These are phyloP conservation scores for Tolypocladium endophyticum DNA, from an alignment of 2,329 filamentous ascomycete species.

Conservation along the genomic window DNA sequence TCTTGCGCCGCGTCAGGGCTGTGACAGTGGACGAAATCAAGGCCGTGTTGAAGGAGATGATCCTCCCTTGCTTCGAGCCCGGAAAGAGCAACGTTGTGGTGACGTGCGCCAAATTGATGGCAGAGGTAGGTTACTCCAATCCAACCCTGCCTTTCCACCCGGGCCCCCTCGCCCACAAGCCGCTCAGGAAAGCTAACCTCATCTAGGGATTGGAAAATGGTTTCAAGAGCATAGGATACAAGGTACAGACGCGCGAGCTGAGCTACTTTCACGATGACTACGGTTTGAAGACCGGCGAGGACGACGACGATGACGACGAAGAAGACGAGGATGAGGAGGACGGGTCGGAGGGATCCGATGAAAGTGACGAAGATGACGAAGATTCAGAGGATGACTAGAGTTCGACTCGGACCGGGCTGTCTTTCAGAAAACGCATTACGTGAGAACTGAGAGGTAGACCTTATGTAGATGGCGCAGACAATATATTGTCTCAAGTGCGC, in stretches of 20 bases:
- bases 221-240: conserved; percentile 68
- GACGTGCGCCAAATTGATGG: conserved; percentile 77
- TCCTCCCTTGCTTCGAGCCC: conserved; percentile 72
- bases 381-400: background rate
- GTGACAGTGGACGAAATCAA: conserved; percentile 71
- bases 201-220: conserved; percentile 61
- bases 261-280: conserved; percentile 85
- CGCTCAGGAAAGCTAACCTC: conserved; percentile 4
- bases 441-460: background rate
- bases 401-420: background rate
- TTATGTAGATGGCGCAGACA: background rate
- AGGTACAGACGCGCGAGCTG: conserved; percentile 61
- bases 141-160: no score
- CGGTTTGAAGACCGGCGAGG: conserved; percentile 60
- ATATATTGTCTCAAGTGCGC: background rate
- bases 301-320: conserved; percentile 40
- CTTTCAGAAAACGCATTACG: background rate
- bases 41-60: conserved; percentile 59
- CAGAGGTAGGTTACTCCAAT: conserved; percentile 52
- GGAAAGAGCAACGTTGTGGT: conserved; percentile 76
- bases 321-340: conserved; percentile 26
- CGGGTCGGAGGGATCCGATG: conserved; percentile 2
- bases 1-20: conserved; percentile 65
- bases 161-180: background rate
- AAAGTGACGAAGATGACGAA: background rate